phyloP scores from a whole-genome alignment of 495 filamentous ascomycete species.

The Amniculicola lignicola region DNA sequence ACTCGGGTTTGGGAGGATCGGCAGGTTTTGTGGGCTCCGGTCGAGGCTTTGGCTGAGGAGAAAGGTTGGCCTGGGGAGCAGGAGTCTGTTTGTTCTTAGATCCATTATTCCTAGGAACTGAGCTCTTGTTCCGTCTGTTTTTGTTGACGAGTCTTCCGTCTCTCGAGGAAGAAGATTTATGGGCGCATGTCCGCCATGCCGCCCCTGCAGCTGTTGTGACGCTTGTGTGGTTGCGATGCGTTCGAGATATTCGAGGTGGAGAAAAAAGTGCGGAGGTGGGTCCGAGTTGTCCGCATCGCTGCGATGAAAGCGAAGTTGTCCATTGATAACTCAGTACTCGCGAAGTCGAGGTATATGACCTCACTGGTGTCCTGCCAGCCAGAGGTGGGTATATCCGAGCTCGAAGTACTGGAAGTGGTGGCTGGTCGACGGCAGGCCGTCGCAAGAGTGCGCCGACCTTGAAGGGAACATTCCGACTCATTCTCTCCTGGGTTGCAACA shows the following conservation, averaged over 20 bases:
- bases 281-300: no score
- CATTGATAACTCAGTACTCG: no score
- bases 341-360: no score
- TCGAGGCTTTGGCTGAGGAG: conserved; percentile 5
- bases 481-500: conserved; percentile 31
- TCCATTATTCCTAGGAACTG: conserved; percentile 39
- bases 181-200: conserved; percentile 18
- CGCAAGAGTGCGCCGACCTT: conserved; percentile 51
- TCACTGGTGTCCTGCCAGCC: no score
- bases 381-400: no score
- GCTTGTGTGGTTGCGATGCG: not conserved
- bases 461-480: conserved; percentile 55
- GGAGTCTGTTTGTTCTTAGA: conserved; percentile 17
- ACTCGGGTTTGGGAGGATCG: conserved; percentile 17
- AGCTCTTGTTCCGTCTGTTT: conserved; percentile 46
- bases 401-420: not conserved
- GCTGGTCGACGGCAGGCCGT: conserved; percentile 38
- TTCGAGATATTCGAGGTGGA: not conserved
- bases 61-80: conserved; percentile 22
- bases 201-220: conserved; percentile 16
- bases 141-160: not conserved
- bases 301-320: no score
- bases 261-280: not conserved
- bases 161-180: not conserved
- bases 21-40: conserved; percentile 14